Evolutionary conservation across 2,329 filamentous ascomycete species (phyloP).

Genomic region (Capronia coronata): DNA sequence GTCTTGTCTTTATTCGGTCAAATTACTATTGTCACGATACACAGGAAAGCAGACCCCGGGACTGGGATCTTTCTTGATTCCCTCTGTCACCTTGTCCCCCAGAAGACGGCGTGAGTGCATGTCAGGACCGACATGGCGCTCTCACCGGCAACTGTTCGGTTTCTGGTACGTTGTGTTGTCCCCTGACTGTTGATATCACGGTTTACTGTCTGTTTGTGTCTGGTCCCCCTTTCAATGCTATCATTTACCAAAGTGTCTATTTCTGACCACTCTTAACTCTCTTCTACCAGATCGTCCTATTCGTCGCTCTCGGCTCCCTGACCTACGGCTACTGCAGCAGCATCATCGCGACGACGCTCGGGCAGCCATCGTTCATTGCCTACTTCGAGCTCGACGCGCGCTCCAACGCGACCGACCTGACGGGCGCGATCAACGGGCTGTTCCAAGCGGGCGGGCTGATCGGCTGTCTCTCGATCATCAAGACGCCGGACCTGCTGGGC

Average conservation of each 20-base stretch:
- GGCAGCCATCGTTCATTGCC: constrained; percentile 42
- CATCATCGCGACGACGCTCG: constrained; percentile 25
- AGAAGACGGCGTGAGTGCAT: not conserved
- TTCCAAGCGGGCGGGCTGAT: constrained; percentile 9
- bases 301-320: constrained; percentile 3
- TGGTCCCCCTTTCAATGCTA: no score
- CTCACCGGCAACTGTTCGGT: not conserved
- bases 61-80: no score
- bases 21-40: no score
- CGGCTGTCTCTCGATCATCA: constrained; percentile 28
- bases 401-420: constrained; percentile 38
- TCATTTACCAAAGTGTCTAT: no score
- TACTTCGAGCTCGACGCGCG: constrained; percentile 37
- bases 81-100: not conserved
- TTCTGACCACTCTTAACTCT: not conserved
- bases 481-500: constrained; percentile 3
- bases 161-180: not conserved
- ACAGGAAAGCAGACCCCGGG: no score
- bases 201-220: no score
- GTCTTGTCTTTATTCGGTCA: no score
- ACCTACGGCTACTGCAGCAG: constrained; percentile 2
- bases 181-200: no score
- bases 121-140: not conserved
- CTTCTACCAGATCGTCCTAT: constrained; percentile 5
- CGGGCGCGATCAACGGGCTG: constrained; percentile 23